These are phyloP conservation scores for Cordyceps sp. DNA, from an alignment of 2,329 filamentous ascomycete species.

Conservation along the genomic window DNA sequence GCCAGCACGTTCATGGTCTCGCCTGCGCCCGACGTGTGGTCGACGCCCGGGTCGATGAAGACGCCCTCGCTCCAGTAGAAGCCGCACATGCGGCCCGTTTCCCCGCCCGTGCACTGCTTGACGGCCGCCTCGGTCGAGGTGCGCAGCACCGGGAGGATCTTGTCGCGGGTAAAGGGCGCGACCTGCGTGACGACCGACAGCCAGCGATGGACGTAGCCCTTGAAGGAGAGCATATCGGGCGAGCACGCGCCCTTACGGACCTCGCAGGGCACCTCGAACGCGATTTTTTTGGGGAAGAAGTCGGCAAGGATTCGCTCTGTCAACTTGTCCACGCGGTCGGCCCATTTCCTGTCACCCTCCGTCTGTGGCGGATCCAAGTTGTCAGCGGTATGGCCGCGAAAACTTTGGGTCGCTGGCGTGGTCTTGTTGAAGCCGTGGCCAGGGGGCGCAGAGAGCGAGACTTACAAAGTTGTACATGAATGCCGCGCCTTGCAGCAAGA, in stretches of 20 bases:
- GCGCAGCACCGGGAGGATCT: constrained; percentile 39
- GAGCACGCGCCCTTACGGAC: constrained; percentile 37
- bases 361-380: constrained; percentile 19
- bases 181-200: constrained; percentile 42
- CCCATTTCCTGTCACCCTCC: constrained; percentile 37
- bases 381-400: too few species aligned
- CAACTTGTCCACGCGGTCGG: constrained; percentile 35
- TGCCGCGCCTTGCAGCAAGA: constrained; percentile 44
- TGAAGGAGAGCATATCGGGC: constrained; percentile 57
- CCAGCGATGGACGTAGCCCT: constrained; percentile 53
- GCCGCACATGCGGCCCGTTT: constrained; percentile 42
- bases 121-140: constrained; percentile 43
- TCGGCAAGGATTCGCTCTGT: constrained; percentile 28
- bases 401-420: too few species aligned
- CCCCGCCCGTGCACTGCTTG: constrained; percentile 43
- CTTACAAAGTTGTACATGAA: constrained; percentile 51
- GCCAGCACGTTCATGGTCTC: constrained; percentile 42
- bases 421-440: too few species aligned
- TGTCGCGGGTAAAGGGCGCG: constrained; percentile 38
- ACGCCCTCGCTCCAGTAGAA: constrained; percentile 39
- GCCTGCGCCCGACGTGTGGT: constrained; percentile 39
- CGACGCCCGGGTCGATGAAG: constrained; percentile 27
- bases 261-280: constrained; percentile 54
- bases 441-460: constrained; percentile 2
- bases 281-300: constrained; percentile 41